Conservation (phyloP, 2,329 filamentous ascomycete genomes). For the Dactylellina sp. region DNA sequence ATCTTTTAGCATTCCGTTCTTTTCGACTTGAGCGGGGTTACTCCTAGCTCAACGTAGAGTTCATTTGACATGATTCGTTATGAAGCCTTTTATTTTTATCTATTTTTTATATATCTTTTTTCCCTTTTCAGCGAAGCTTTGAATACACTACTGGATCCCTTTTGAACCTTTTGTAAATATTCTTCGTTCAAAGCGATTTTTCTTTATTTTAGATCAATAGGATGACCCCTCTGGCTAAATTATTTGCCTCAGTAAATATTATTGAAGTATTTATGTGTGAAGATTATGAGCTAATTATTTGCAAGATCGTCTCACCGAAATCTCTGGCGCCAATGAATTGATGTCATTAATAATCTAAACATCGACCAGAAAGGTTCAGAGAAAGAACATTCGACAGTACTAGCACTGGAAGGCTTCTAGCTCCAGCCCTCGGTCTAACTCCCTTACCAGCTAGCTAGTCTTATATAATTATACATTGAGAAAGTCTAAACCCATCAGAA, state of each 20-base stretch:
- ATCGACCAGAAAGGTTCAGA: too few relatives aligned
- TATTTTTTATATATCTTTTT: conserved; percentile 4
- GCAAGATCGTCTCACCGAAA: too few relatives aligned
- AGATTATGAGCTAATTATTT: too few relatives aligned
- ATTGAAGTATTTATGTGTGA: too few relatives aligned
- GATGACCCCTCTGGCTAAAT: conserved; percentile 25
- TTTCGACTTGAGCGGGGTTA: background rate
- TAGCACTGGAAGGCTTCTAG: too few relatives aligned
- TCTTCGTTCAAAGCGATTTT: conserved; percentile 17
- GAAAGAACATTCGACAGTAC: too few relatives aligned
- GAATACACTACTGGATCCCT: conserved; percentile 10
- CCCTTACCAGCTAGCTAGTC: too few relatives aligned
- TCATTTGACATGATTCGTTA: conserved; percentile 55
- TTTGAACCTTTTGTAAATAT: conserved; percentile 5
- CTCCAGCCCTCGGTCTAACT: too few relatives aligned
- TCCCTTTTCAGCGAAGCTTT: conserved; percentile 9
- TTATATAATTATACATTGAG: too few relatives aligned
- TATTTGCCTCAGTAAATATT: too few relatives aligned
- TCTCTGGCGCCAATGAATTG: too few relatives aligned
- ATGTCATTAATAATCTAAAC: too few relatives aligned
- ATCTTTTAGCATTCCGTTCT: conserved; percentile 4
- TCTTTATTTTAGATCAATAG: background rate
- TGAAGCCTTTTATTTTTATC: conserved; percentile 12
- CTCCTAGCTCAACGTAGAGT: conserved; percentile 5
- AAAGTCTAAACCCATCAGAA: background rate